Evolutionary conservation across 2,329 filamentous ascomycete genomes (phyloP), one percentile per base, ranked within the genome.

Genomic region (Diaporthe sp.): DNA sequence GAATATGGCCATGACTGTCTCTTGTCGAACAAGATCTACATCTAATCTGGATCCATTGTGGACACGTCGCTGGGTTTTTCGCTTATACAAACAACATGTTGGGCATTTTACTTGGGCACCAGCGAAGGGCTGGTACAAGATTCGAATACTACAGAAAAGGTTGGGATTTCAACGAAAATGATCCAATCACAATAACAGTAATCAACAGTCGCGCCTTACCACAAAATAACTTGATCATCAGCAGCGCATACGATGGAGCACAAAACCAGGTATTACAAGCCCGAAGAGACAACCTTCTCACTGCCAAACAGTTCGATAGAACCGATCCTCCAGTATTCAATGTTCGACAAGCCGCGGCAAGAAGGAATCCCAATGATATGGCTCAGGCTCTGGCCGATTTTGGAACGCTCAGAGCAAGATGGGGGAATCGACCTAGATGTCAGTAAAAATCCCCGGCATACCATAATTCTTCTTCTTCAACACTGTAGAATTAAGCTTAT

Each of bases 161-260:
- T 34, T 2, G 3, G 7, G 4, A 13, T 0, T 62, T 28, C 7
- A 4, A 65, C 61, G 4, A 9, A 19, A n/a, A 8, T 34, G 4
- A 19, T 10, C 2, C 34, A 42, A 1, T 2, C 19, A 49, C 9
- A n/a, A 0, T 3, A 44, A 0, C 0, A 9, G 4, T 2, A 17
- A 31, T 65, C 42, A 17, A 9, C 2, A 2, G 3, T 3, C 17
- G 61, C 7, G 17, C 19, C 15, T 19, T 65, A 15, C 42, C 42
- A 9, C 9, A 67, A 15, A 25, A 13, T 22, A 10, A 22, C 22
- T 34, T 34, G 34, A 34, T 34, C 34, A 15, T 49, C 9, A 6
- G 15, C 13, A 42, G 34, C 7, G 39, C 42, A 8, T 65, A 46
- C 42, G n/a, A 49, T 65, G n/a, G 5, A 49, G 15, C 25, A 22